Conservation (phyloP, 371 early-diverging fungal species). For the Dipsacomyces acuminosporus region DNA sequence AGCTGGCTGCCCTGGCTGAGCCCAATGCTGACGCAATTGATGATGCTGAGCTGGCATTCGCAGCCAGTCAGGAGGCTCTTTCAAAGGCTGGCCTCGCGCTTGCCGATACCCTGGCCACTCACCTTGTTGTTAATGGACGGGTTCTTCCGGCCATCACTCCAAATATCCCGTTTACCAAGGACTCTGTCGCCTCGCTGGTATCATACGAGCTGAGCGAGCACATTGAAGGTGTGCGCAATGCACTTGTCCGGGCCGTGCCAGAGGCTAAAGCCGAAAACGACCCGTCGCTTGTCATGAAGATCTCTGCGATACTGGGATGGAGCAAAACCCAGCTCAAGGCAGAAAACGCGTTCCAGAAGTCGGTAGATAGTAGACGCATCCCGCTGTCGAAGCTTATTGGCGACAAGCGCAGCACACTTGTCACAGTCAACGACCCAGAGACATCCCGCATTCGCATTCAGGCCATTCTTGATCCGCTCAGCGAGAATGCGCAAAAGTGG, state of each 20-base stretch:
- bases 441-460: constrained; percentile 53
- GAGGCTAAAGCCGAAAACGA: neutral
- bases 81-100: constrained; percentile 7
- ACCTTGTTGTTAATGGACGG: constrained; percentile 38
- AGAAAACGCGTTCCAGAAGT: constrained; percentile 11
- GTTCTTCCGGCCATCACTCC: constrained; percentile 22
- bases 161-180: constrained; percentile 4
- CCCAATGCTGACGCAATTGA: constrained; percentile 8
- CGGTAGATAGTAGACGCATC: neutral
- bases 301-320: constrained; percentile 17
- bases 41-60: constrained; percentile 17
- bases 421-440: constrained; percentile 5
- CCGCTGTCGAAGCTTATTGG: neutral
- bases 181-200: constrained; percentile 25
- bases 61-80: constrained; percentile 4
- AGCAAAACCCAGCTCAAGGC: constrained; percentile 9
- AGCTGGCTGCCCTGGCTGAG: constrained; percentile 9
- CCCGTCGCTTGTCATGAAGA: constrained; percentile 12
- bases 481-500: constrained; percentile 72
- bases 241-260: constrained; percentile 7
- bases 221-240: constrained; percentile 8
- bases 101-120: constrained; percentile 4
- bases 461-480: constrained; percentile 70
- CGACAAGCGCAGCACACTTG: neutral
- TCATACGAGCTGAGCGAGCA: constrained; percentile 32